Percentiles rank a stretch among this genome's conserved stretches.
Evolutionary conservation across 2,329 filamentous ascomycete genomes (phyloP).

Genomic region (Talaromyces sp.): DNA sequence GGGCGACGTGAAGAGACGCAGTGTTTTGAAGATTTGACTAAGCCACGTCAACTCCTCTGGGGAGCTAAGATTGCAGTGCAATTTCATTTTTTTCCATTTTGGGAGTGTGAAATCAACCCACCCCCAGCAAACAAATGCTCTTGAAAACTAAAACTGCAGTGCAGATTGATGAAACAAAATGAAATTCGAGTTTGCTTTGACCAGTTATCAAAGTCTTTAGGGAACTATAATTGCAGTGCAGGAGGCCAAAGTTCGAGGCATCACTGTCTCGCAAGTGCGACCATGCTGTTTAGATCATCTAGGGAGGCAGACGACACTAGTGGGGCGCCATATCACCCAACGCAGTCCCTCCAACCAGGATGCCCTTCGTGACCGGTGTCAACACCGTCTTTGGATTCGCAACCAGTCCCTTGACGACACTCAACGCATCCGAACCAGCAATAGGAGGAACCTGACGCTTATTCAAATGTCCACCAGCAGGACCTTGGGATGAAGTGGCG

Average conservation of each 20-base stretch:
- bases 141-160: neutral
- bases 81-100: too few relatives aligned
- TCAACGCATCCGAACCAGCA: conserved; percentile 8
- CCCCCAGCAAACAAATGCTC: neutral
- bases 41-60: neutral
- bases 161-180: neutral
- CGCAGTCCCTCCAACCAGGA: neutral
- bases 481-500: neutral
- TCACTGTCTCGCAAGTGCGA: neutral
- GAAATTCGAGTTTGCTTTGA: too few relatives aligned
- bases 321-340: neutral
- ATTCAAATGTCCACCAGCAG: neutral
- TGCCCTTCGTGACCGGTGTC: conserved; percentile 5
- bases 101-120: too few relatives aligned
- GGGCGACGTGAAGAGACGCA: neutral
- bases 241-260: too few relatives aligned
- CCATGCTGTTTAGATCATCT: too few relatives aligned
- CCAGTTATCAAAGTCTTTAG: neutral
- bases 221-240: neutral
- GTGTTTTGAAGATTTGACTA: neutral
- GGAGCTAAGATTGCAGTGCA: neutral
- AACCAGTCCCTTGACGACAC: conserved; percentile 5
- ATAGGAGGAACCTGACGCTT: conserved; percentile 17
- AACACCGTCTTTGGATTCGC: neutral
- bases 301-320: neutral